Evolutionary conservation across 208 protist genomes (phyloP).

Genomic region (Plasmodiophora brassicae): DNA sequence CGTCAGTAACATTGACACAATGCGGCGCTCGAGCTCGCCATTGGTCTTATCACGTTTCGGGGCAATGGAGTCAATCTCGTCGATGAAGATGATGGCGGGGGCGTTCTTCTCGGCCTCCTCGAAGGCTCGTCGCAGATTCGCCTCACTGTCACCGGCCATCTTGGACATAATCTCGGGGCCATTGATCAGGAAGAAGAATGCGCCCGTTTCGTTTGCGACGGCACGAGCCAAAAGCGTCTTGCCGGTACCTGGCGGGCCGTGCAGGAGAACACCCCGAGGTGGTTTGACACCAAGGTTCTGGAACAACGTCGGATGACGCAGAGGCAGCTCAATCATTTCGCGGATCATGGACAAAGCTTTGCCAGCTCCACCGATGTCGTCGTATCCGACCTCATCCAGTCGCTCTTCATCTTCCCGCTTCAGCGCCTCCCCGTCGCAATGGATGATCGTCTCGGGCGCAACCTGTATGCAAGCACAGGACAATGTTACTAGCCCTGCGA

Average conservation of each 20-base stretch:
- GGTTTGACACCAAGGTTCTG: conserved; percentile 79
- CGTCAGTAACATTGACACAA: conserved; percentile 99
- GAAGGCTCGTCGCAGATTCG: conserved; percentile 98
- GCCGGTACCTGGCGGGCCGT: conserved; percentile 96
- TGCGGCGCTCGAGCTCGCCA: conserved; percentile 98
- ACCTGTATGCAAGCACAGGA: conserved; percentile 56
- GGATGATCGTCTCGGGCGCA: conserved; percentile 96
- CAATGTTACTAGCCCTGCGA: background rate
- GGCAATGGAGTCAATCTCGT: conserved; percentile 99
- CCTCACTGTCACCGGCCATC: conserved; percentile 98
- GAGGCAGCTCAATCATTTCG: conserved; percentile 98
- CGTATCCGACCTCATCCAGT: conserved; percentile 84
- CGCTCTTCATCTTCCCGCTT: conserved; percentile 97
- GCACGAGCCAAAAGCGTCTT: conserved; percentile 99
- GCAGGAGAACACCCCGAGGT: conserved; percentile 87
- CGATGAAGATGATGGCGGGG: conserved; percentile 99
- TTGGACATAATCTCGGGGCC: conserved; percentile 99
- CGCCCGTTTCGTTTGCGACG: conserved; percentile 99
- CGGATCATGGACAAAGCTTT: conserved; percentile 35
- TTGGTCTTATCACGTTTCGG: conserved; percentile 98
- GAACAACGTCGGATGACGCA: conserved; percentile 84
- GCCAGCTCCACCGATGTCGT: conserved; percentile 90
- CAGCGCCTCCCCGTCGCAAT: conserved; percentile 98
- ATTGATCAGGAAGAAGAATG: conserved; percentile 99
- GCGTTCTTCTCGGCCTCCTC: conserved; percentile 91